Conservation (phyloP, 352 stramenopile species). For the Phytophthora pluvialis region DNA sequence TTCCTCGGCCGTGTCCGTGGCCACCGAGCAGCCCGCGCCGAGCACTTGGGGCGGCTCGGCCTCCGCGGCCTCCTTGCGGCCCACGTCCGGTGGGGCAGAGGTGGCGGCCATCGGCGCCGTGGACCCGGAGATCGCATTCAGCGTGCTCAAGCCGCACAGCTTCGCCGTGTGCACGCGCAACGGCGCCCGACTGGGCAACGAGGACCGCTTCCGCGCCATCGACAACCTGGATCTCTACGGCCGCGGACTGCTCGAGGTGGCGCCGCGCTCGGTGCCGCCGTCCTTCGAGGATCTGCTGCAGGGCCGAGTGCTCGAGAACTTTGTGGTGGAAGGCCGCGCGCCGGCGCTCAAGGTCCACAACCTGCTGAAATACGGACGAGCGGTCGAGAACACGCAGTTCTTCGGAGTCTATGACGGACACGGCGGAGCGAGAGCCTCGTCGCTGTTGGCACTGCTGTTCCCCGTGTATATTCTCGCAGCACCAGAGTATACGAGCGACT, state of each 20-base stretch:
- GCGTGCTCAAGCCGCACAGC: conserved; percentile 23
- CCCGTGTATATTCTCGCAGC: conserved; percentile 73
- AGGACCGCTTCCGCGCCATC: conserved; percentile 79
- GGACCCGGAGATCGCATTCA: conserved; percentile 65
- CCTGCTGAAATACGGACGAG: conserved; percentile 34
- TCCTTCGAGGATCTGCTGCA: conserved; percentile 44
- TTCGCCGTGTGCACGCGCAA: conserved; percentile 54
- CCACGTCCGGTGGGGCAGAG: conserved; percentile 5
- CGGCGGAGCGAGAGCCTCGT: conserved; percentile 63
- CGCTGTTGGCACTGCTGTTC: conserved; percentile 67
- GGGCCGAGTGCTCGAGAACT: conserved; percentile 52
- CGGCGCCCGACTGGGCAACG: conserved; percentile 58
- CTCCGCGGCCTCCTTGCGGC: conserved; percentile 15
- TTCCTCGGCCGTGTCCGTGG: conserved; percentile 43
- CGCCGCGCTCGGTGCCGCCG: conserved; percentile 23
- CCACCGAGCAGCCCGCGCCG: conserved; percentile 14
- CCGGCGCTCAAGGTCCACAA: conserved; percentile 48
- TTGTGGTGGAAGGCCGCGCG: conserved; percentile 45
- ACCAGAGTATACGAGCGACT: conserved; percentile 49
- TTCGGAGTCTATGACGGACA: conserved; percentile 85
- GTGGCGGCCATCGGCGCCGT: conserved; percentile 36
- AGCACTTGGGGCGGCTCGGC: conserved; percentile 3
- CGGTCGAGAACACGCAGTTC: conserved; percentile 55
- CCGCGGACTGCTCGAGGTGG: conserved; percentile 51
- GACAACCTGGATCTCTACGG: conserved; percentile 70